Base-by-base conservation (phyloP, 148 eudicot genomes). In the Nepenthes mirabilis region DNA sequence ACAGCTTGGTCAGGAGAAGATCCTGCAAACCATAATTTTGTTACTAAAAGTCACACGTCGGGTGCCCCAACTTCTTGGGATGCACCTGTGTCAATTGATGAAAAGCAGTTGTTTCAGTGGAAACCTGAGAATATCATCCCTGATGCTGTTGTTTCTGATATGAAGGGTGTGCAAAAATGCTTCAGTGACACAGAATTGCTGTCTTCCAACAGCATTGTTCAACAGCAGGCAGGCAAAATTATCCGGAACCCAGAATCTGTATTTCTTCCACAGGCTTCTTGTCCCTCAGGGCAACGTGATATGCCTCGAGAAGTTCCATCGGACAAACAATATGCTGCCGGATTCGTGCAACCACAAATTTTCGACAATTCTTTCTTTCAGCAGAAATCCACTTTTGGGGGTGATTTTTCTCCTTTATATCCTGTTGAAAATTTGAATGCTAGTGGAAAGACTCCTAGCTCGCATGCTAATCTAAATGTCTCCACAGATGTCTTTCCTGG, bases 311-410 rank as follows among this genome's bases (percentile, higher is more conserved):
- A 72, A 69, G 66, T 61, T 57, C 55, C 58, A 48, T 36, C 33
- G 59, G 78, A 70, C 11, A 66, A 65, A 60, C 74, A 56, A 47
- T 69, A 63, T 65, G 53, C 70, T 66, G 47, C 72, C 45, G 69
- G 61, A 52, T 57, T 64, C 13, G 49, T 49, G 57, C 77, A 71
- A 48, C 77, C 72, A 47, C 66, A 47, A 35, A 56, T 60, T 35
- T 48, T 61, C 34, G 77, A 43, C 56, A 69, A 69, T 3, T n/a
- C 52, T 55, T 70, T 50, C 61, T 52, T 64, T 59, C 69, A 66
- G 60, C 69, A 66, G 61, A 75, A 66, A 13, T 58, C 63, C 34
- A 62, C 32, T 62, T 55, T 47, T 47, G 57, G 58, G 57, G 70
- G 51, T 33, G 70, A 61, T 43, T 70, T 48, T 14, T 55, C 65